phyloP scores from a whole-genome alignment of 208 protist species.

The Acanthamoeba castellanii region DNA sequence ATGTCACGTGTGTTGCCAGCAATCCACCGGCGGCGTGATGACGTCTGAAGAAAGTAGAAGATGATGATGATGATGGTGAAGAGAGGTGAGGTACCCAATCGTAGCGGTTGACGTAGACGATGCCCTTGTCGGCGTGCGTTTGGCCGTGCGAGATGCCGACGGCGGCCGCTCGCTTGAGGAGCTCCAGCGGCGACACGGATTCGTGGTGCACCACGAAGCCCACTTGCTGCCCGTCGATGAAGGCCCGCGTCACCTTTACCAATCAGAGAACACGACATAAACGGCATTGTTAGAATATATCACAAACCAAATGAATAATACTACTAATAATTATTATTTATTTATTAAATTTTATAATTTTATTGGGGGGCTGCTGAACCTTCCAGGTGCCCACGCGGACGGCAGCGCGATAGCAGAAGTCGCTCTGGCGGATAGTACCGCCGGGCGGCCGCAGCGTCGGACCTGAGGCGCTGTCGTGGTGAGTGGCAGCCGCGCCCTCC shows the following conservation, averaged over 20 bases:
- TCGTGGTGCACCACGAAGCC: slow-evolving; percentile 55
- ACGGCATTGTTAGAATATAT: too few relatives aligned
- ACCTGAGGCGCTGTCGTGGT: background rate
- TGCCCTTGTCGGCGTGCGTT: slow-evolving; percentile 1
- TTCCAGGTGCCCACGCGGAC: slow-evolving; percentile 3
- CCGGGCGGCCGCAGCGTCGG: background rate
- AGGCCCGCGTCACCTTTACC: background rate
- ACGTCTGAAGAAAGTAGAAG: too few relatives aligned
- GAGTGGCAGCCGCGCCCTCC: background rate
- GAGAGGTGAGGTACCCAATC: background rate
- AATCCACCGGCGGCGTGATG: too few relatives aligned
- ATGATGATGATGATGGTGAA: background rate
- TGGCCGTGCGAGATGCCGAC: slow-evolving; percentile 14
- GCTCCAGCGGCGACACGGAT: background rate
- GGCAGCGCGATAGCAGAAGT: slow-evolving; percentile 14
- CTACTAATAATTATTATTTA: too few relatives aligned
- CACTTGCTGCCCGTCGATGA: background rate
- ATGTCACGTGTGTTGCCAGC: background rate
- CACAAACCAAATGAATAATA: background rate
- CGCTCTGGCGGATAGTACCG: slow-evolving; percentile 5
- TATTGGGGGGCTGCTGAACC: too few relatives aligned
- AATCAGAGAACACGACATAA: background rate
- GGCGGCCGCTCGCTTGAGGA: background rate
- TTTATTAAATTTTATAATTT: too few relatives aligned
- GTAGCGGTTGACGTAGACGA: slow-evolving; percentile 51